A percentile compares a stretch with the other conserved stretches of the same genome.
Evolutionary conservation across 371 early-diverging fungal genomes (phyloP).

Genomic region (Actinomortierella wolfii): DNA sequence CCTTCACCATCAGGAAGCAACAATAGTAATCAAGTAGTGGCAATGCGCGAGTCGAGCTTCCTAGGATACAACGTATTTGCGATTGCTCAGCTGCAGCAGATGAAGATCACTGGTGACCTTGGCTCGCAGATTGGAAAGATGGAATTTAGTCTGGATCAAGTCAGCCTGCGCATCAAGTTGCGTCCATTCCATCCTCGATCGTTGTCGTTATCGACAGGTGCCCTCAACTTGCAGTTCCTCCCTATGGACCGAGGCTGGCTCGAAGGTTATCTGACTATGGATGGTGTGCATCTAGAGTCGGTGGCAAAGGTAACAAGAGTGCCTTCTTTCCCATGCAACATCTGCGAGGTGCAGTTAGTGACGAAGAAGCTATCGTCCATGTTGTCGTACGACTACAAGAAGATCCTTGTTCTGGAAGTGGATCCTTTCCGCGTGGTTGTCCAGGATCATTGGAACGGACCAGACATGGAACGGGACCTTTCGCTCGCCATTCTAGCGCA

Average conservation of each 20-base stretch:
- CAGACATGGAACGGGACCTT: constrained; percentile 29
- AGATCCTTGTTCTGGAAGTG: constrained; percentile 26
- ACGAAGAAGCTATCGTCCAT: constrained; percentile 37
- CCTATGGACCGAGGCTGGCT: constrained; percentile 37
- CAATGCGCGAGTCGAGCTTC: constrained; percentile 52
- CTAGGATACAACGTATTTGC: constrained; percentile 51
- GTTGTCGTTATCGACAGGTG: constrained; percentile 48
- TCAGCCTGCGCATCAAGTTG: constrained; percentile 52
- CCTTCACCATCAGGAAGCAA: constrained; percentile 2
- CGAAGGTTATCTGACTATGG: constrained; percentile 36
- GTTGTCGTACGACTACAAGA: constrained; percentile 44
- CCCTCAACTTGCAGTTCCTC: constrained; percentile 46
- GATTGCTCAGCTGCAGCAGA: constrained; percentile 52
- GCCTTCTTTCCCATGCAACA: constrained; percentile 33
- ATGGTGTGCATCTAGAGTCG: constrained; percentile 22
- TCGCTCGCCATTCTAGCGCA: constrained; percentile 28
- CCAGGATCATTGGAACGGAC: constrained; percentile 42
- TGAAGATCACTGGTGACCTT: constrained; percentile 68
- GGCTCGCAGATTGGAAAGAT: constrained; percentile 81
- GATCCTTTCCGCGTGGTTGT: constrained; percentile 29
- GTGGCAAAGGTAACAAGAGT: constrained; percentile 31
- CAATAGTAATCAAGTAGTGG: too few species aligned
- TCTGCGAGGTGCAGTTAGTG: constrained; percentile 31
- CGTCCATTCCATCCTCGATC: constrained; percentile 53
- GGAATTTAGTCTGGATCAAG: constrained; percentile 51